Conservation (phyloP, 2,329 filamentous ascomycete genomes). For the Pseudogymnoascus pannorum region DNA sequence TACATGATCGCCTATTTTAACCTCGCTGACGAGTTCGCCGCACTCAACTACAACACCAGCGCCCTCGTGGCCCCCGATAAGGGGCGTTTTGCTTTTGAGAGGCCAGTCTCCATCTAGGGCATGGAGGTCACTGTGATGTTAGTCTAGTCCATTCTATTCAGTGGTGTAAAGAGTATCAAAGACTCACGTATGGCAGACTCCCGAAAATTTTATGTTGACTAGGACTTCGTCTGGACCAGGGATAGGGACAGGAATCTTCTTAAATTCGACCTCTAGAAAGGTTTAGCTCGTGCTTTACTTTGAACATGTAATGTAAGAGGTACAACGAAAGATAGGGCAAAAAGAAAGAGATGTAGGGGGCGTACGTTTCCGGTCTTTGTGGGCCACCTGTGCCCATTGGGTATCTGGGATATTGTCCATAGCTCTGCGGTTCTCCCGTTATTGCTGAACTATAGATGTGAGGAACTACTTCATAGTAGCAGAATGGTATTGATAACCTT, state of each 20-base stretch:
- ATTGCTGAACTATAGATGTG: too few relatives aligned
- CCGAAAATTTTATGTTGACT: slow-evolving; percentile 78
- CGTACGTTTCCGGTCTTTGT: neutral
- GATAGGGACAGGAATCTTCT: slow-evolving; percentile 69
- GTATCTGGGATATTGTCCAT: slow-evolving; percentile 2
- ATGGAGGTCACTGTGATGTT: slow-evolving; percentile 32
- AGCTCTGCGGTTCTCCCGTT: too few relatives aligned
- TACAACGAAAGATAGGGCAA: too few relatives aligned
- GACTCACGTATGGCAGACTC: slow-evolving; percentile 69
- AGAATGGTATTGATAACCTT: too few relatives aligned
- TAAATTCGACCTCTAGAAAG: slow-evolving; percentile 52
- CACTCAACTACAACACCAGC: slow-evolving; percentile 76
- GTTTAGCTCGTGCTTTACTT: slow-evolving; percentile 10
- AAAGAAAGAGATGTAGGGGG: too few relatives aligned
- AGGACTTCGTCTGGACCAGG: slow-evolving; percentile 82
- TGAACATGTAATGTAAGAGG: too few relatives aligned
- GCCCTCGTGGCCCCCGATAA: slow-evolving; percentile 75
- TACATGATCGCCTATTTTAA: slow-evolving; percentile 75
- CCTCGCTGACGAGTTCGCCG: slow-evolving; percentile 68
- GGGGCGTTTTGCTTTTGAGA: slow-evolving; percentile 69
- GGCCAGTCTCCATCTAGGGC: slow-evolving; percentile 90
- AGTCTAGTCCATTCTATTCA: neutral
- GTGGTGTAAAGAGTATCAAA: neutral
- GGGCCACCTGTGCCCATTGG: neutral
- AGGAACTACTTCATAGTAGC: too few relatives aligned